A percentile compares a stretch with the other conserved stretches of the same genome.
phyloP scores from a whole-genome alignment of 305 asterid species.

The Lippia alba region DNA sequence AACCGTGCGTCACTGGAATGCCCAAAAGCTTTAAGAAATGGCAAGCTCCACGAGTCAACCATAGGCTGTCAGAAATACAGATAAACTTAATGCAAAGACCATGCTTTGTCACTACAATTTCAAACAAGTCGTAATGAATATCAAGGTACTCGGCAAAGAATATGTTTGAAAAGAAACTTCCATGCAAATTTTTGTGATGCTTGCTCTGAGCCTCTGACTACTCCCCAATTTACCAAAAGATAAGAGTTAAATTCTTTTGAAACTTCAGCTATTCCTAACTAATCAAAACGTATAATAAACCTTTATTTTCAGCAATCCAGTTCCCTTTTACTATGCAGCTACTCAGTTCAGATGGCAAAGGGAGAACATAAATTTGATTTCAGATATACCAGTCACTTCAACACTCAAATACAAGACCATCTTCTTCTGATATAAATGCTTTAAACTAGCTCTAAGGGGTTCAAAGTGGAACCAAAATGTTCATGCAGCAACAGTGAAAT shows the following conservation, averaged over 20 bases:
- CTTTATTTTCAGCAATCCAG: neutral
- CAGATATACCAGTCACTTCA: neutral
- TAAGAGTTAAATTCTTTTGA: neutral
- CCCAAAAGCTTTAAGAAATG: constrained; percentile 65
- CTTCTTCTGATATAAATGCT: constrained; percentile 1
- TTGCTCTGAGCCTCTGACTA: constrained; percentile 12
- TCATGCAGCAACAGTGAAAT: neutral
- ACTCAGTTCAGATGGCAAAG: neutral
- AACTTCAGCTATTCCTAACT: constrained; percentile 22
- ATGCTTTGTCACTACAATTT: constrained; percentile 1
- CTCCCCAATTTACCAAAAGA: constrained; percentile 9
- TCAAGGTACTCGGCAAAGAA: neutral
- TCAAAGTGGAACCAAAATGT: neutral
- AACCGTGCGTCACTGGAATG: constrained; percentile 55
- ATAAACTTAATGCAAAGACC: constrained; percentile 21
- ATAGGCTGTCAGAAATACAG: constrained; percentile 60
- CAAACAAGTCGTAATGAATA: neutral
- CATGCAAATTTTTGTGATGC: neutral
- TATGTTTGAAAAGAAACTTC: constrained; percentile 5
- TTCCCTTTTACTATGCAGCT: constrained; percentile 5
- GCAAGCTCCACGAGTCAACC: constrained; percentile 83
- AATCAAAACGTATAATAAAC: constrained; percentile 5
- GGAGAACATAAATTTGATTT: neutral
- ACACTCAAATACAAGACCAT: neutral
- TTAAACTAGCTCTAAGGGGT: neutral